Evolutionary conservation across 768 basidiomycete species (phyloP), one percentile per base, ranked within the genome.

Genomic region (Boletus vinaceobasis): DNA sequence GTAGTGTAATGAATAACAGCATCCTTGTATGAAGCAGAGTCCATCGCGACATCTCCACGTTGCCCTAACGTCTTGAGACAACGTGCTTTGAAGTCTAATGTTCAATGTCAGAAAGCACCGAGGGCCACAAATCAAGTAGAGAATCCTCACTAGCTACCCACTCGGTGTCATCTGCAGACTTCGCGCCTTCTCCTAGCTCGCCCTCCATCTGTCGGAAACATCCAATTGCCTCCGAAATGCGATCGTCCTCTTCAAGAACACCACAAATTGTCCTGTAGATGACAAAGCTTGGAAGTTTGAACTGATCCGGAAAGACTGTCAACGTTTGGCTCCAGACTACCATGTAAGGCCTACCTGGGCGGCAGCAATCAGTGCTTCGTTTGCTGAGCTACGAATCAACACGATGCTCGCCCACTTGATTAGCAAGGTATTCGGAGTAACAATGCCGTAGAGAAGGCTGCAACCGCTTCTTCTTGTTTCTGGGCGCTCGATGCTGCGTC

Each of bases 391-490:
- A 27, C 5, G 21, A 31, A 29, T 7, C 19, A 59, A 27, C 7
- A 13, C 7, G 0, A 5, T 15, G 13, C 9, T 29, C 3, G 21
- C 47, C 56, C 56, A 58, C 19, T 59, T 49, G 1, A 13, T n/a
- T 10, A 39, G 21, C 0, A 48, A 1, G 13, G 3, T 8, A 7
- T 13, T n/a, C 1, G 15, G 39, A 61, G 43, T 0, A 32, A 39
- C 7, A 62, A 17, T 1, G 53, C 56, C 7, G 13, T 38, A 0
- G 50, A 48, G 33, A 58, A 62, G 4, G 52, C 43, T 2, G 6
- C 17, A 14, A 47, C 7, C 2, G 51, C 48, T 19, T 43, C 26
- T 0, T 59, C 51, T 2, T 37, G n/a, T 23, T 36, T 27, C 17
- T 45, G 17, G 21, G 8, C 5, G 2, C 17, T 36, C 14, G 6